Conservation (phyloP, 2,329 filamentous ascomycete species). For the Monascus ruber region DNA sequence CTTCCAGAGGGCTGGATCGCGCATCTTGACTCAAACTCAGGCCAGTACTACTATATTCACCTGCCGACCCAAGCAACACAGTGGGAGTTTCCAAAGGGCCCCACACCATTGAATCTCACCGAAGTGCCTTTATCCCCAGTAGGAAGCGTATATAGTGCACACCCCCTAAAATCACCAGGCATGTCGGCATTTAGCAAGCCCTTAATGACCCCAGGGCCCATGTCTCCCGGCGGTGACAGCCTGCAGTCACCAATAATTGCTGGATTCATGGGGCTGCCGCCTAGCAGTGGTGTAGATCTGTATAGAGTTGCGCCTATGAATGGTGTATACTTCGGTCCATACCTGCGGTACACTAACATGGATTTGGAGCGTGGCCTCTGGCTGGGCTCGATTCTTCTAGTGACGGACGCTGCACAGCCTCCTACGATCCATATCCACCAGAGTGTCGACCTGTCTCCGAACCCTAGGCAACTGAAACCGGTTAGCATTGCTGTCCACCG, state of each 20-base stretch:
- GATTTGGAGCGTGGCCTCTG: conserved; percentile 82
- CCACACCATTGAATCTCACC: conserved; percentile 77
- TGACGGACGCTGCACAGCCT: conserved; percentile 82
- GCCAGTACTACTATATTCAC: conserved; percentile 98
- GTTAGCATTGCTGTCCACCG: conserved; percentile 80
- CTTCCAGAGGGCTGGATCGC: conserved; percentile 97
- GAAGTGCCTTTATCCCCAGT: conserved; percentile 73
- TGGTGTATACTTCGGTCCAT: conserved; percentile 94
- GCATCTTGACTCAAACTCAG: conserved; percentile 87
- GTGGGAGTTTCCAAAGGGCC: conserved; percentile 97
- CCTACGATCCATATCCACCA: conserved; percentile 94
- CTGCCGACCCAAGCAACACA: conserved; percentile 89
- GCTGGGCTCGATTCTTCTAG: conserved; percentile 85
- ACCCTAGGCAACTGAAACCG: conserved; percentile 74
- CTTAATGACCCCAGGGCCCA: conserved; percentile 68
- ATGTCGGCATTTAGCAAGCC: conserved; percentile 44
- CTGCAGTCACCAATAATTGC: conserved; percentile 64
- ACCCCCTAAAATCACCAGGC: conserved; percentile 59
- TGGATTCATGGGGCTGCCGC: conserved; percentile 84
- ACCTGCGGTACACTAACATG: conserved; percentile 94
- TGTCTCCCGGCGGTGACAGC: conserved; percentile 75
- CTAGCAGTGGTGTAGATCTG: conserved; percentile 78
- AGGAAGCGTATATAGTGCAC: conserved; percentile 58
- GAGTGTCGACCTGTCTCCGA: conserved; percentile 81
- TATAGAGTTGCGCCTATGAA: conserved; percentile 92